phyloP scores from a whole-genome alignment of 192 early-diverging fungal genomes.

The Umbelopsis sp. region DNA sequence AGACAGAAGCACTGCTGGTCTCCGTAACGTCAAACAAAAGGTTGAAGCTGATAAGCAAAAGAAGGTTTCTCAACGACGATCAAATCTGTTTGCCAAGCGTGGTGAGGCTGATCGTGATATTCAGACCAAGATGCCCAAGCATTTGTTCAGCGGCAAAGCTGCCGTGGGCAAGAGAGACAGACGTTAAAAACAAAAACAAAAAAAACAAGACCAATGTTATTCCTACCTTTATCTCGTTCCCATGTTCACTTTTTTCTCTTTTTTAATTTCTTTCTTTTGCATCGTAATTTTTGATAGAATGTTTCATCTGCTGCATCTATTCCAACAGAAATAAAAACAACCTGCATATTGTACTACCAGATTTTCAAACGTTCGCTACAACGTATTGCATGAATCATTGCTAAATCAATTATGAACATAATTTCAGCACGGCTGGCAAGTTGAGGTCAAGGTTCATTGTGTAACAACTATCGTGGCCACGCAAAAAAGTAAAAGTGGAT shows the following conservation, averaged over 20 bases:
- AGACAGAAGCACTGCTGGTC: conserved; percentile 76
- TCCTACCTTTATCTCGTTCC: conserved; percentile 1
- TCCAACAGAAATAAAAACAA: conserved; percentile 19
- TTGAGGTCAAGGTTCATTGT: not conserved
- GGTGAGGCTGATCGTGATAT: conserved; percentile 98
- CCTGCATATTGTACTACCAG: conserved; percentile 18
- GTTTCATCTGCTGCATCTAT: conserved; percentile 22
- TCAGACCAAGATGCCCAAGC: conserved; percentile 93
- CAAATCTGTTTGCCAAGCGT: conserved; percentile 75
- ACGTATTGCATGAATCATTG: too few relatives aligned
- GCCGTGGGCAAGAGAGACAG: conserved; percentile 79
- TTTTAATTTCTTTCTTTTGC: conserved; percentile 23
- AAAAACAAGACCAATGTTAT: too few relatives aligned
- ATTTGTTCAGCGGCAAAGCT: conserved; percentile 95
- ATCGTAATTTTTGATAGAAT: conserved; percentile 10
- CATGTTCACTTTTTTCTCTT: not conserved
- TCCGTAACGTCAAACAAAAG: conserved; percentile 67
- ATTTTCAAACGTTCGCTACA: not conserved
- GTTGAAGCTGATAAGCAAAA: conserved; percentile 78
- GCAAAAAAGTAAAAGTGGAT: not conserved
- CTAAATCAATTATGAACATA: too few relatives aligned
- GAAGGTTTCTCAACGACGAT: conserved; percentile 70
- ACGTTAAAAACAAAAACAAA: conserved; percentile 54
- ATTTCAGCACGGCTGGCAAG: not conserved
- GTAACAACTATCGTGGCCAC: not conserved